phyloP scores from a whole-genome alignment of 1,284 basidiomycete genomes.

The Sanguinoderma infundibulare region DNA sequence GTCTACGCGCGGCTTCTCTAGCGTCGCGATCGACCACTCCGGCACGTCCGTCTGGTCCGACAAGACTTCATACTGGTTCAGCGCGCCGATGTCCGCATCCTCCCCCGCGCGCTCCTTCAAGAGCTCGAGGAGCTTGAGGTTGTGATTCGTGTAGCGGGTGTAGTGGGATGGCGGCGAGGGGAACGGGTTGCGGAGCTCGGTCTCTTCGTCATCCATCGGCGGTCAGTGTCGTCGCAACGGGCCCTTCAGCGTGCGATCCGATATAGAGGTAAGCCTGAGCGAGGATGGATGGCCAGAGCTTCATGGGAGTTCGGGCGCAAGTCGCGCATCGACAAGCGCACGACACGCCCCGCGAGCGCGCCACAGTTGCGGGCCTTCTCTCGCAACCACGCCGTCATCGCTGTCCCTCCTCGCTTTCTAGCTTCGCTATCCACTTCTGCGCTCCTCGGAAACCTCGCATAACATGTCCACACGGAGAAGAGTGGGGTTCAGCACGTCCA shows the following conservation, averaged over 20 bases:
- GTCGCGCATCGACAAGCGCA: neutral
- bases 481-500: conserved; percentile 74
- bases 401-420: neutral
- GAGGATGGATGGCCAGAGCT: conserved; percentile 3
- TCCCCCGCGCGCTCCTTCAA: conserved; percentile 56
- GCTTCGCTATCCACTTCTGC: neutral
- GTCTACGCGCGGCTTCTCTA: conserved; percentile 82
- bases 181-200: conserved; percentile 80
- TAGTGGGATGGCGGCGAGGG: conserved; percentile 83
- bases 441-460: neutral
- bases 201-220: conserved; percentile 68
- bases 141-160: conserved; percentile 69
- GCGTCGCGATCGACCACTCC: conserved; percentile 68
- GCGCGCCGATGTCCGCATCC: conserved; percentile 39
- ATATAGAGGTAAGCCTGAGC: neutral
- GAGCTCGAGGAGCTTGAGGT: conserved; percentile 64
- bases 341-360: conserved; percentile 13
- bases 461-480: conserved; percentile 71
- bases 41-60: conserved; percentile 72
- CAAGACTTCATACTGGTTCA: conserved; percentile 63
- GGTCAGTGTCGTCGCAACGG: neutral
- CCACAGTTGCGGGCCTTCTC: neutral
- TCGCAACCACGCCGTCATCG: conserved; percentile 2
- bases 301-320: conserved; percentile 13
- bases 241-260: neutral